A percentile compares a stretch with the other conserved stretches of the same genome.
phyloP scores from a whole-genome alignment of 2,329 filamentous ascomycete species.

The Metarhizium anisopliae region DNA sequence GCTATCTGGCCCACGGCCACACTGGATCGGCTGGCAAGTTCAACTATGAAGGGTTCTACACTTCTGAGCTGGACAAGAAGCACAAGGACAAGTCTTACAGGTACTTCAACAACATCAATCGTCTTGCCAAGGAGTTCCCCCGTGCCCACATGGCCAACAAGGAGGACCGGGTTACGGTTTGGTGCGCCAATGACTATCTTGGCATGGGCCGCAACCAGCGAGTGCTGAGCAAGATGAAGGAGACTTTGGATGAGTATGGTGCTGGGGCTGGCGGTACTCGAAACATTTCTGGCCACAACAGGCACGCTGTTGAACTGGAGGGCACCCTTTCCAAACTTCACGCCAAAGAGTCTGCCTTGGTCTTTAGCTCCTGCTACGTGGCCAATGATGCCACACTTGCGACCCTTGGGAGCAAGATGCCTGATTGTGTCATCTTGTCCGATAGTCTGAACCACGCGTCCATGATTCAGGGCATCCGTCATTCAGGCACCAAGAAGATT shows the following conservation, averaged over 20 bases:
- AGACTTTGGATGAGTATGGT: conserved; percentile 89
- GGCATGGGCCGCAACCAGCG: conserved; percentile 91
- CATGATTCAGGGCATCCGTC: conserved; percentile 98
- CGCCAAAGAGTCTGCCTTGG: conserved; percentile 82
- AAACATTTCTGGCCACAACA: conserved; percentile 97
- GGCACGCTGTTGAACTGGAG: conserved; percentile 83
- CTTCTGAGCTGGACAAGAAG: conserved; percentile 88
- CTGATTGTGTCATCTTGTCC: conserved; percentile 94
- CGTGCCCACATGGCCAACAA: conserved; percentile 80
- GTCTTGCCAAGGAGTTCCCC: conserved; percentile 90
- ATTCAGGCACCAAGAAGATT: conserved; percentile 93
- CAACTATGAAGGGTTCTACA: conserved; percentile 86
- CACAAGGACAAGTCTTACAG: conserved; percentile 99
- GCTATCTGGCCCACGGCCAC: conserved; percentile 1
- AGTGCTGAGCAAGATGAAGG: conserved; percentile 86
- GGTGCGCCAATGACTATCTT: conserved; percentile 98
- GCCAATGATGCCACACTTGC: conserved; percentile 96
- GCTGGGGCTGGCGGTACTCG: conserved; percentile 91
- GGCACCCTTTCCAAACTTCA: conserved; percentile 77
- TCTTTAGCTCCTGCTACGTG: conserved; percentile 97
- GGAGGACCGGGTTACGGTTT: conserved; percentile 86
- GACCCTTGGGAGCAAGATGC: conserved; percentile 92
- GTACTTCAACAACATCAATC: conserved; percentile 99
- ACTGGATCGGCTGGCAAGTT: conserved; percentile 48
- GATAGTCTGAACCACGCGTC: conserved; percentile 97